Percentiles rank a stretch among this genome's conserved stretches.
Conservation (phyloP, 2,329 filamentous ascomycete species). For the Colletotrichum echinochloae region DNA sequence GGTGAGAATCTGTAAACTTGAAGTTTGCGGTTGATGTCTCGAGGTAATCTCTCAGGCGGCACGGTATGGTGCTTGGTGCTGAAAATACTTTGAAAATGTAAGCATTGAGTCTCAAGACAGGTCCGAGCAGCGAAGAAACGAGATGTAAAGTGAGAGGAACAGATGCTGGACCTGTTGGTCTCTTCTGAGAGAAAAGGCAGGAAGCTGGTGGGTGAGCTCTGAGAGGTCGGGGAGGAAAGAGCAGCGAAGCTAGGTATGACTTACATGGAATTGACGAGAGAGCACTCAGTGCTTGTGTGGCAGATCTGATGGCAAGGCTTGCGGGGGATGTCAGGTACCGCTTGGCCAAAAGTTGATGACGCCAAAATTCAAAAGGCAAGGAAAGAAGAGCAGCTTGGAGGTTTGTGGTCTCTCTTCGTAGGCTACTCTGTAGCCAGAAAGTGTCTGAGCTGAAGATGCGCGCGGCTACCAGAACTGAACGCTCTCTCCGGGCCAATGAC, state of each 20-base stretch:
- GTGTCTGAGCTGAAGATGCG: neutral
- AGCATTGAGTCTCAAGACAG: neutral
- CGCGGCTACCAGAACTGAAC: neutral
- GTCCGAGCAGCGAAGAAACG: neutral
- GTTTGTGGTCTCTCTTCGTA: neutral
- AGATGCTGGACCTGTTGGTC: neutral
- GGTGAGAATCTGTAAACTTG: neutral
- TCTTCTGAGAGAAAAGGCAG: neutral
- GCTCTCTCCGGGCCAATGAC: neutral
- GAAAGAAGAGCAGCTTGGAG: neutral
- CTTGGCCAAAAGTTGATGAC: neutral
- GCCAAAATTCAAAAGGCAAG: neutral
- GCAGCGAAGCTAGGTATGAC: too few species aligned
- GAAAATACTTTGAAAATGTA: neutral
- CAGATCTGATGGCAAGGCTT: neutral
- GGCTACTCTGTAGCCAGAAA: neutral
- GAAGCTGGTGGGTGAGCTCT: neutral
- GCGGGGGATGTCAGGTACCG: neutral
- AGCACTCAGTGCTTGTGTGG: neutral
- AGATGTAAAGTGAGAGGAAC: neutral
- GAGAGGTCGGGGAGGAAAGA: neutral
- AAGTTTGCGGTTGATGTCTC: neutral
- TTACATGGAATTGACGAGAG: neutral
- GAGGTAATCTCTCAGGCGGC: neutral
- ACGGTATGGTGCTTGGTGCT: neutral